Base-by-base conservation (phyloP, 495 filamentous ascomycete genomes). In the Barbatosphaeria neglecta region DNA sequence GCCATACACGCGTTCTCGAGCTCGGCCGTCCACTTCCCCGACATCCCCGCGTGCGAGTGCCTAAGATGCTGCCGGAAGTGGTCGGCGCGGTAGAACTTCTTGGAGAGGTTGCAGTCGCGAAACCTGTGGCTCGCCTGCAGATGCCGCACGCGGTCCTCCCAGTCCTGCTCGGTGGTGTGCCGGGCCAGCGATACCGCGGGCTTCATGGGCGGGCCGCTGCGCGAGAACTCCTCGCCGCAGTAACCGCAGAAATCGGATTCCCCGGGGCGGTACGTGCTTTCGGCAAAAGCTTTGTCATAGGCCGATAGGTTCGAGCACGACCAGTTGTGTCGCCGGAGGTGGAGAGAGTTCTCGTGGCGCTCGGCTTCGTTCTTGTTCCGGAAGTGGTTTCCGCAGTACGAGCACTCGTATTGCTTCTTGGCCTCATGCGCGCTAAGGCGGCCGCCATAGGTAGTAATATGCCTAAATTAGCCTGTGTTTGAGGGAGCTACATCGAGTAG, bases 321-420 rank as follows among this genome's bases (percentile, higher is more conserved):
- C 92, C 92, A 98, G 33, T 89, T 96, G 65, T 97, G 87, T 15
- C 83, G 82, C 35, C 92, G 81, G 7, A 97, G 78, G 63, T 98
- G 92, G 13, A 98, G 81, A 1, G 88, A 95, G 51, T 97, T 98
- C 59, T 96, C 90, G 61, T 98, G 92, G n/a, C 92, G 80, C 62
- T 98, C 92, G 6, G 92, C 92, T 68, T 98, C 92, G 51, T 98
- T 98, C 64, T 98, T 98, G 69, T 98, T 98, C 65, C 97, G 97
- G 74, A 98, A 98, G 19, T 90, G 78, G 62, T 97, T 97, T 35
- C 82, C 81, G 62, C 92, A 98, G 64, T 83, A 97, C 16, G 78
- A 73, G 60, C 92, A 98, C 44, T 80, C 80, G 64, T 97, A 97
- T 63, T 98, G 93, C 62, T 97, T 98, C 59, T 98, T 93, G 52